Percentiles rank a stretch among this genome's conserved stretches.
Evolutionary conservation across 441 rosid genomes (phyloP).

Genomic region (Erysimum cheiri): DNA sequence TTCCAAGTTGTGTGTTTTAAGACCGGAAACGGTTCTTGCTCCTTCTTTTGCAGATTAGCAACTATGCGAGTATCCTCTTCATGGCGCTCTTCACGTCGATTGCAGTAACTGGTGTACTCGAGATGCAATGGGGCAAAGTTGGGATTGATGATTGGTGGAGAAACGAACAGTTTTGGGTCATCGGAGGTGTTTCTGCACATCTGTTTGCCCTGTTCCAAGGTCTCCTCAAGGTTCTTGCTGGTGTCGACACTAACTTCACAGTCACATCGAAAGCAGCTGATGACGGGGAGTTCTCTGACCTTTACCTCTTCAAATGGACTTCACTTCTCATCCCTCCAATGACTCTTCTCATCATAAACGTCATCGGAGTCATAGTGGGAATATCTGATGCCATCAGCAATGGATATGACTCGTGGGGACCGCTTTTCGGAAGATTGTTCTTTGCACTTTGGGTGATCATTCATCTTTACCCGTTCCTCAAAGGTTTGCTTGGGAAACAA

Average conservation of each 20-base stretch:
- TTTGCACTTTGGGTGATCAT: conserved; percentile 93
- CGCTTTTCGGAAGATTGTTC: conserved; percentile 83
- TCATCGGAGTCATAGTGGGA: conserved; percentile 82
- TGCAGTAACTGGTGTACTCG: conserved; percentile 82
- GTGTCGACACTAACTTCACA: conserved; percentile 91
- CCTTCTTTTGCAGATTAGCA: conserved; percentile 73
- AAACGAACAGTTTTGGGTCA: conserved; percentile 99
- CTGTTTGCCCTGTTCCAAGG: conserved; percentile 96
- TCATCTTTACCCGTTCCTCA: conserved; percentile 96
- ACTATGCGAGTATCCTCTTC: conserved; percentile 83
- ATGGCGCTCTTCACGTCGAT: conserved; percentile 88
- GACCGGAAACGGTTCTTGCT: conserved; percentile 10
- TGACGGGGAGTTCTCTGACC: conserved; percentile 89
- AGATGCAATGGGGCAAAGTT: conserved; percentile 98
- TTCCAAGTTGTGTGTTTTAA: conserved; percentile 2
- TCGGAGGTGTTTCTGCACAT: conserved; percentile 96
- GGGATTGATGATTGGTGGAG: conserved; percentile 99
- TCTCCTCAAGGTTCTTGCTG: conserved; percentile 92
- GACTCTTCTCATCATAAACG: conserved; percentile 76
- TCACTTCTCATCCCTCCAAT: conserved; percentile 80
- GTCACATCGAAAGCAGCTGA: conserved; percentile 98
- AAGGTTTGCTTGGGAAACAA: conserved; percentile 87
- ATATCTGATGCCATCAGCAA: conserved; percentile 87
- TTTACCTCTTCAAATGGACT: conserved; percentile 94
- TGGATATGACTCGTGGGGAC: conserved; percentile 97